These are phyloP conservation scores for Carallia pectinifolia DNA, from an alignment of 345 rosid genomes.

Conservation along the genomic window DNA sequence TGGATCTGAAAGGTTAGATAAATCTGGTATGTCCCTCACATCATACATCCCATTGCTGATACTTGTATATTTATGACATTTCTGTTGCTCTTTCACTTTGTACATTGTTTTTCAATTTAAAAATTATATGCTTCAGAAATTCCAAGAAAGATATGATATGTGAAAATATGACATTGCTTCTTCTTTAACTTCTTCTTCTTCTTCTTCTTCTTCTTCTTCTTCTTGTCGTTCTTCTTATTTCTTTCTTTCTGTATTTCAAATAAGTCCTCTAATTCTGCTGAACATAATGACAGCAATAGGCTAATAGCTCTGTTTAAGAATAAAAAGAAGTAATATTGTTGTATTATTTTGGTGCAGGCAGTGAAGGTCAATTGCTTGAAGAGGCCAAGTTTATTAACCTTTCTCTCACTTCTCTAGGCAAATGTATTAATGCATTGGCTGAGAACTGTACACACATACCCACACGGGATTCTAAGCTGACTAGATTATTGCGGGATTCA, in stretches of 20 bases:
- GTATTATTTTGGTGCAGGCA: slow-evolving; percentile 50
- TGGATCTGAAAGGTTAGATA: slow-evolving; percentile 92
- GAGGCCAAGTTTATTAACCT: slow-evolving; percentile 96
- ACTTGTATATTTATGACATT: background rate
- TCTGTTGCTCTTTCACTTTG: background rate
- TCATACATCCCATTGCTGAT: background rate
- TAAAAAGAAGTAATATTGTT: slow-evolving; percentile 5
- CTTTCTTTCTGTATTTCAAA: too few species aligned
- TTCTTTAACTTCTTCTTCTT: too few species aligned
- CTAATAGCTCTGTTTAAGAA: background rate
- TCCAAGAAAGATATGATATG: too few species aligned
- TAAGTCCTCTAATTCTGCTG: too few species aligned
- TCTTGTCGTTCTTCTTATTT: too few species aligned
- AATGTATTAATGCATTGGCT: slow-evolving; percentile 95
- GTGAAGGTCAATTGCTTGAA: slow-evolving; percentile 82
- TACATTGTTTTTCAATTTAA: background rate
- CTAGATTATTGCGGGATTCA: slow-evolving; percentile 94
- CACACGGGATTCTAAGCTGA: slow-evolving; percentile 87
- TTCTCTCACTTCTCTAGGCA: slow-evolving; percentile 87
- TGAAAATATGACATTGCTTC: too few species aligned
- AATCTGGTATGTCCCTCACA: slow-evolving; percentile 61
- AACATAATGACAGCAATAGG: too few species aligned
- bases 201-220: too few species aligned
- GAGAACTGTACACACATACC: slow-evolving; percentile 93
- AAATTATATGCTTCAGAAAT: too few species aligned